Percentiles rank a stretch among this genome's conserved stretches.
Conservation (phyloP, 2,329 filamentous ascomycete genomes). For the Claviceps sp. region DNA sequence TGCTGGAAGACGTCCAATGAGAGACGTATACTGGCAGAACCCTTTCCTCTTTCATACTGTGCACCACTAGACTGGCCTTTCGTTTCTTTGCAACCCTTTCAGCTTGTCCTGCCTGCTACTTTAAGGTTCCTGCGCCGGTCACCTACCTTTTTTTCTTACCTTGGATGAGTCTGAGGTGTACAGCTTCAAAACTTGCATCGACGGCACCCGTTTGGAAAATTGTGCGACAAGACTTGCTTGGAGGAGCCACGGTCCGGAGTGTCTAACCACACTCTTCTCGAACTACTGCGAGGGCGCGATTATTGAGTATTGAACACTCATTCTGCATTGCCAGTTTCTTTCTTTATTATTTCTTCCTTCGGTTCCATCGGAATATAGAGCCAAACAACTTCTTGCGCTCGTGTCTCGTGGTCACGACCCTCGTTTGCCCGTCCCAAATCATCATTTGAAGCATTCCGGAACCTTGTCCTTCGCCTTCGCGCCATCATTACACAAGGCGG, state of each 20-base stretch:
- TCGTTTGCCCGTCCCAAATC: not conserved
- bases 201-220: not conserved
- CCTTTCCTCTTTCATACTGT: not conserved
- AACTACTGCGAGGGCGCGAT: not conserved
- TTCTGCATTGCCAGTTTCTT: not conserved
- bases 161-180: not conserved
- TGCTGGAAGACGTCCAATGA: constrained; percentile 3
- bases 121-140: not conserved
- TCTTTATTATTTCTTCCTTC: not conserved
- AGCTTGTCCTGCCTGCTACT: not conserved
- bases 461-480: not conserved
- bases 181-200: not conserved
- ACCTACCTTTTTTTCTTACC: not conserved
- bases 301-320: not conserved
- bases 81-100: not conserved
- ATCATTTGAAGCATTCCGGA: not conserved
- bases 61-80: not conserved
- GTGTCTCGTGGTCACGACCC: not conserved
- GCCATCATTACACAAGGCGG: not conserved
- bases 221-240: not conserved
- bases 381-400: not conserved
- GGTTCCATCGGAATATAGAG: not conserved
- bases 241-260: not conserved
- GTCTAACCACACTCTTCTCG: not conserved
- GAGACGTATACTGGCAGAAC: constrained; percentile 2